A percentile compares a stretch with the other conserved stretches of the same genome.
These are phyloP conservation scores for Coriaria nepalensis DNA, from an alignment of 306 rosid species.

Conservation along the genomic window DNA sequence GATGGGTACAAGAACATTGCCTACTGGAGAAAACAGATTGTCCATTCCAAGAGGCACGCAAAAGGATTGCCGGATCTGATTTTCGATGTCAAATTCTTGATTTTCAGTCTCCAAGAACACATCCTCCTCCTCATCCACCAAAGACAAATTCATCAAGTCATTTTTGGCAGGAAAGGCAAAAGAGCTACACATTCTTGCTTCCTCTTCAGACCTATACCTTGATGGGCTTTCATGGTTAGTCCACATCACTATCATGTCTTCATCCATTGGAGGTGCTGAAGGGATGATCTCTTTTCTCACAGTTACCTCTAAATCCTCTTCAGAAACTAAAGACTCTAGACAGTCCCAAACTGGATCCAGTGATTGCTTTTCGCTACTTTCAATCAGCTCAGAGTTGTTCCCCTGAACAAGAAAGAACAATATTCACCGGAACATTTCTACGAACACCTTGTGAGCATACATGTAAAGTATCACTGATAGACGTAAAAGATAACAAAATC, in stretches of 20 bases:
- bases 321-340: conserved; percentile 14
- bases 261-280: conserved; percentile 24
- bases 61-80: not conserved
- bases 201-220: conserved; percentile 10
- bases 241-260: conserved; percentile 7
- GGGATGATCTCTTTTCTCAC: conserved; percentile 19
- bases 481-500: not conserved
- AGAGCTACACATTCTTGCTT: not conserved
- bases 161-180: not conserved
- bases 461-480: not conserved
- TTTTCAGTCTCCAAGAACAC: conserved; percentile 9
- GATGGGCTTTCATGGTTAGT: conserved; percentile 9
- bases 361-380: conserved; percentile 23
- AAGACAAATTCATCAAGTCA: not conserved
- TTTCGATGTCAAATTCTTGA: conserved; percentile 14
- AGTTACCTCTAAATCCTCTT: conserved; percentile 19
- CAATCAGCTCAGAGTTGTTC: conserved; percentile 15
- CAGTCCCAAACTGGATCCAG: conserved; percentile 21
- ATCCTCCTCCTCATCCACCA: conserved; percentile 9
- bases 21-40: not conserved
- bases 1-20: no score
- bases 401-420: conserved; percentile 5
- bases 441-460: conserved; percentile 5
- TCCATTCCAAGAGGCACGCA: not conserved
- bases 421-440: conserved; percentile 5